Base-by-base conservation (phyloP, 768 basidiomycete species). In the Nidularia pulvinata region DNA sequence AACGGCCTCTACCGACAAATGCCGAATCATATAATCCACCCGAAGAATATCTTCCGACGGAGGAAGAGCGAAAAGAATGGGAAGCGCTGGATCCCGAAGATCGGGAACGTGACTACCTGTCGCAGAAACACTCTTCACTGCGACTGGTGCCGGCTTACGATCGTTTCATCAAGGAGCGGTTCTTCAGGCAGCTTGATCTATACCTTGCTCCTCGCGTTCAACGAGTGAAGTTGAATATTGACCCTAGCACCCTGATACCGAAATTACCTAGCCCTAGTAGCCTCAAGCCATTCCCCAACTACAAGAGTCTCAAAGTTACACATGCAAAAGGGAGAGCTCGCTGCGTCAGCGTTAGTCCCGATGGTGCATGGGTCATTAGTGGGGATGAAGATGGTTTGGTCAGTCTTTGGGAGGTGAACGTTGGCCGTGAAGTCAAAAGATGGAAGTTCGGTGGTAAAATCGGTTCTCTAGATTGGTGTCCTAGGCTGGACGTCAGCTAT, bases 21-120 rank as follows among this genome's bases (percentile, higher is more conserved):
- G 85, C 89, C n/a, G 95, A 98, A 71, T 98, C 96, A 0, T 99
- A 98, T 69, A 99, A 99, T 66, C 97, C 97, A 33, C 97, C 97
- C 5, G 93, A 88, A 62, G 97, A 99, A 73, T 98, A 98, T 69
- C 80, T 99, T 6, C 93, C 91, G 4, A 88, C 90, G 1, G 85
- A 87, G 49, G 81, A 83, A 57, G 96, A 98, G 68, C 84, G 82
- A 52, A 81, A 85, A 57, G 82, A 85, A 62, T 98, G 93, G 91
- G 87, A 93, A 62, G 83, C 75, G 36, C 78, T 78, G 36, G 95
- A 97, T 53, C 82, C 86, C 50, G 94, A 95, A 68, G 95, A 98
- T 65, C 83, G 95, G 58, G 90, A 95, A 68, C 84, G 83, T 51
- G 86, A 96, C 65, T 95, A 89, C 71, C 81, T 97, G 36, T 93